Conservation (phyloP, 352 stramenopile genomes). For the Aphanomyces astaci region DNA sequence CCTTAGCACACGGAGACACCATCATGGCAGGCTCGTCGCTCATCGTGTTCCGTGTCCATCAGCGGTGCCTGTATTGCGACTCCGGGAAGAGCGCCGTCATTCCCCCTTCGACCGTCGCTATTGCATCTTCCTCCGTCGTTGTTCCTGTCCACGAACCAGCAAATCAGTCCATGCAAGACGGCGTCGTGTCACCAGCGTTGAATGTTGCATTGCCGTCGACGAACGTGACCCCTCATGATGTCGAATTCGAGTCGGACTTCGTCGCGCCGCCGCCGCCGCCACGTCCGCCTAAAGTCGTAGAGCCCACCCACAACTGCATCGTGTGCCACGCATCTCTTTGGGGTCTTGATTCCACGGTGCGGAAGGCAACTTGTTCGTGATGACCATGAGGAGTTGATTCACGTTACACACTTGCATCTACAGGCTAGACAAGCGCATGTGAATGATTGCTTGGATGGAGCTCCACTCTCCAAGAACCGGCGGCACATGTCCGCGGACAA, state of each 20-base stretch:
- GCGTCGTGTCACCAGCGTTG: neutral
- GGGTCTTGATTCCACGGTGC: conserved; percentile 2
- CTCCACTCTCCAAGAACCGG: too few relatives aligned
- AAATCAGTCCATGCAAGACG: too few relatives aligned
- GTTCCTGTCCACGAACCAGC: too few relatives aligned
- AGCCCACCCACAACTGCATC: conserved; percentile 1
- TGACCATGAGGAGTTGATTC: neutral
- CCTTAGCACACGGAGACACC: conserved; percentile 8
- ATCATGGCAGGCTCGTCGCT: conserved; percentile 6
- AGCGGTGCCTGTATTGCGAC: neutral
- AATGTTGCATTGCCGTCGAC: neutral
- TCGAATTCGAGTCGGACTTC: neutral
- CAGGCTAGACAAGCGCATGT: conserved; percentile 19
- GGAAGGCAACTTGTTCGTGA: neutral
- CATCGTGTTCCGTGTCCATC: conserved; percentile 1
- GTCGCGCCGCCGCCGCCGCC: neutral
- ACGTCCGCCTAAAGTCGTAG: neutral
- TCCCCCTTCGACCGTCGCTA: neutral
- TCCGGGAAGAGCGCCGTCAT: neutral
- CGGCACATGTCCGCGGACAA: conserved; percentile 3
- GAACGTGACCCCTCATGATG: neutral
- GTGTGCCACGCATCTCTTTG: conserved; percentile 4
- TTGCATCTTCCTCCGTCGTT: neutral
- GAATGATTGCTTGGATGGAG: conserved; percentile 14
- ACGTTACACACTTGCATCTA: neutral